phyloP scores from a whole-genome alignment of 768 basidiomycete genomes.

The Lactarius trivialis region DNA sequence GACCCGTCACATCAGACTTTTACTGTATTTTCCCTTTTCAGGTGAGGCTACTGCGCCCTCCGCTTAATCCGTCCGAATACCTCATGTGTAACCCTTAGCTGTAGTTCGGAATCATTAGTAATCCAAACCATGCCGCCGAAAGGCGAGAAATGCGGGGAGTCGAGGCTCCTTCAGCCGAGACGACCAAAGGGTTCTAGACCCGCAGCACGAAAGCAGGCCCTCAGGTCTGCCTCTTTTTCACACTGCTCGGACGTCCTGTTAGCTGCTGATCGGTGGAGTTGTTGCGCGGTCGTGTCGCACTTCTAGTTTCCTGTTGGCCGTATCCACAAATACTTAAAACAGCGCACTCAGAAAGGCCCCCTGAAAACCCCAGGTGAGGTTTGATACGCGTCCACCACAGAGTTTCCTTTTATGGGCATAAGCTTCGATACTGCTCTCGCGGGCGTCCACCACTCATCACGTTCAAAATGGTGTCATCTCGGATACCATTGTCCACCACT shows the following conservation, averaged over 20 bases:
- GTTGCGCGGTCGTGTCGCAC: neutral
- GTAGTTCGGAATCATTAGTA: neutral
- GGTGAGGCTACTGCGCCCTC: neutral
- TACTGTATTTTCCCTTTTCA: neutral
- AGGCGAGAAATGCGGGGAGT: constrained; percentile 6
- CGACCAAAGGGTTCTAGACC: constrained; percentile 4
- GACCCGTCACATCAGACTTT: neutral
- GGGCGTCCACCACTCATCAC: no score
- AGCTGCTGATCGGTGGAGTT: neutral
- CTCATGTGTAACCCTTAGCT: neutral
- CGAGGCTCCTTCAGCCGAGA: neutral
- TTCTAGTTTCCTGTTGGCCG: no score
- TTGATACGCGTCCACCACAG: no score
- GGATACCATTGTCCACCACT: no score
- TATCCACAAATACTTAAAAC: no score
- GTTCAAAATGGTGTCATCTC: no score
- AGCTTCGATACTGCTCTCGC: no score
- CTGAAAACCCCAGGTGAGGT: no score
- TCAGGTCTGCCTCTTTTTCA: neutral
- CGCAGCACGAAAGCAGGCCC: constrained; percentile 8
- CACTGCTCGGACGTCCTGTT: neutral
- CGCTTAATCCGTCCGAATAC: neutral
- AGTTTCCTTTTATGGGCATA: no score
- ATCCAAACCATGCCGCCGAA: neutral
- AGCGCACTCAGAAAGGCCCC: no score